Base-by-base conservation (phyloP, 495 filamentous ascomycete genomes). In the Daldinia loculata region DNA sequence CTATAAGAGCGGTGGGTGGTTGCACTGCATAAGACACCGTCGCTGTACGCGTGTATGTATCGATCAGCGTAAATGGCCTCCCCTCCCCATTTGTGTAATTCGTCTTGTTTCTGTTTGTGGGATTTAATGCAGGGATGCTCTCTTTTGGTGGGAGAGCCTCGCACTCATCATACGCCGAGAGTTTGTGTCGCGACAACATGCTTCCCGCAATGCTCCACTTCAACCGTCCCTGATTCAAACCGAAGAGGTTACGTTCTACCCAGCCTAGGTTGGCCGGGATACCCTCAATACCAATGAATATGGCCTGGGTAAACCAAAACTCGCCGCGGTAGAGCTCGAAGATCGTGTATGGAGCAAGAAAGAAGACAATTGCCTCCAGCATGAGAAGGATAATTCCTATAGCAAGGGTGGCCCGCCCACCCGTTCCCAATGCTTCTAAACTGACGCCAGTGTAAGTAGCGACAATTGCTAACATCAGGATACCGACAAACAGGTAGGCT, bases 141-240 rank as follows among this genome's bases (percentile, higher is more conserved):
- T 48, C 43, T 48, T 48, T 48, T 12, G 43, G 43, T 19, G 43
- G 43, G 43, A 48, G 43, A 48, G 43, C 43, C 43, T 48, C 17
- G 43, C 19, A 48, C 43, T 48, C 19, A 48, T 48, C 19, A 24
- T 48, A 22, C 43, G 17, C 8, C 22, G 43, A 24, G 43, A 48
- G 43, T 15, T 48, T 48, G 19, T 48, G 43, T 24, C 24, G 17
- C 43, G 43, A 48, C 24, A 24, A 48, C 22, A 19, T 48, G 19
- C 43, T 48, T 48, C 43, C 43, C 7, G 19, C 43, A 1, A 48
- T 8, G 11, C 43, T 48, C 43, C 43, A 48, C 43, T 48, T 48
- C 17, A 48, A 48, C 7, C 43, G 43, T 24, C 43, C 43, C 43
- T 48, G 43, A 19, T 48, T 48, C 9, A 48, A 24, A 3, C 43